phyloP scores from a whole-genome alignment of 306 rosid genomes.

The Aeschynomene evenia region DNA sequence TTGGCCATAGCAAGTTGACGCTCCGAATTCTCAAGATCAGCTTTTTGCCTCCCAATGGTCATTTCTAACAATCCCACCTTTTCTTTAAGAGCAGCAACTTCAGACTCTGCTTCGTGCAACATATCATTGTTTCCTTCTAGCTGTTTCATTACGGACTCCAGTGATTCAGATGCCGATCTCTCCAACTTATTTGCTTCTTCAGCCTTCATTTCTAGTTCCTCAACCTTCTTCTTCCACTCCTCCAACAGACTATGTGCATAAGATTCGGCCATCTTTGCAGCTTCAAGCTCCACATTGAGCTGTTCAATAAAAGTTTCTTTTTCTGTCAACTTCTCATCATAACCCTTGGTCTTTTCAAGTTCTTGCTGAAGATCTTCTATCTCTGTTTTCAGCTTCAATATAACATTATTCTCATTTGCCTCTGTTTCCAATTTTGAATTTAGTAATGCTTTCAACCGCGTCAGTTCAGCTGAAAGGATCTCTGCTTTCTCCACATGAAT shows the following conservation, averaged over 20 bases:
- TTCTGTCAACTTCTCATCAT: slow-evolving; percentile 55
- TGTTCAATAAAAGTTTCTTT: slow-evolving; percentile 72
- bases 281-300: slow-evolving; percentile 82
- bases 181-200: slow-evolving; percentile 69
- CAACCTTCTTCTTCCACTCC: slow-evolving; percentile 71
- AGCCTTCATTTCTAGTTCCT: slow-evolving; percentile 61
- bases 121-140: slow-evolving; percentile 72
- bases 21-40: slow-evolving; percentile 71
- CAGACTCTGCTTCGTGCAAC: slow-evolving; percentile 77
- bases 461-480: slow-evolving; percentile 63
- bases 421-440: slow-evolving; percentile 67
- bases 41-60: slow-evolving; percentile 67
- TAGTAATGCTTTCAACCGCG: slow-evolving; percentile 61
- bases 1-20: slow-evolving; percentile 44
- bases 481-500: slow-evolving; percentile 81
- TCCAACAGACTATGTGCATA: slow-evolving; percentile 63
- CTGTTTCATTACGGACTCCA: slow-evolving; percentile 82
- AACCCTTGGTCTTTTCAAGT: slow-evolving; percentile 53
- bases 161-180: slow-evolving; percentile 86
- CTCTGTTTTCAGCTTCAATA: slow-evolving; percentile 61
- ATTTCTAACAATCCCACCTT: slow-evolving; percentile 81
- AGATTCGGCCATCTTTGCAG: slow-evolving; percentile 86
- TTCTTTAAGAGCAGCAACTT: slow-evolving; percentile 67
- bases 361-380: slow-evolving; percentile 61
- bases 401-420: slow-evolving; percentile 52